Evolutionary conservation across 208 protist genomes (phyloP), one percentile per base, ranked within the genome.

Genomic region (Crithidia brevicula): DNA sequence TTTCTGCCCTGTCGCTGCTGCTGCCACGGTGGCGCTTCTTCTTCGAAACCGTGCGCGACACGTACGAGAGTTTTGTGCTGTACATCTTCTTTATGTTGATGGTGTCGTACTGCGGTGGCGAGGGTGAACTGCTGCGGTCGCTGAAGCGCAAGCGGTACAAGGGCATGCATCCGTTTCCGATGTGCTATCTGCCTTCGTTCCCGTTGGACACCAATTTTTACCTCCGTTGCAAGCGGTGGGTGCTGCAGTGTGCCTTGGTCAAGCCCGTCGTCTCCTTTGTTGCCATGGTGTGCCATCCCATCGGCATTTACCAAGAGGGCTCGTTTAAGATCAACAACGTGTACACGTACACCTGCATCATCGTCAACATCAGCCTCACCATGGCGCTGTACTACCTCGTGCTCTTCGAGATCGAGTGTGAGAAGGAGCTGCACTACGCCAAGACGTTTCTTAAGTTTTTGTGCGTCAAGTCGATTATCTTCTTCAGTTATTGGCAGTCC

Each of bases 71-170:
- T 65, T 94, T 95, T 73, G 91, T 97, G 15, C 74, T 97, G 18
- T 97, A 97, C 76, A 88, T 93, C 46, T 97, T 97, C 74, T 88
- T 97, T 54, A 88, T 86, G 70, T 76, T 97, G n/a, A 88, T 97
- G 67, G 81, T 96, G 16, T 90, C 82, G 33, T 96, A 94, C 74
- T 92, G 92, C 59, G 92, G 86, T 20, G 88, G 89, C 6, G 92
- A 96, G 65, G 84, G 84, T 7, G 79, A 91, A 61, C 79, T 96
- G 36, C 69, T 97, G 67, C 79, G 84, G 23, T 78, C 86, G n/a
- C 66, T 95, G 43, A 91, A 93, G 73, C 42, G 42, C 59, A 91
- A 92, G 72, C 87, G 85, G 4, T 88, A 92, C 62, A 81, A 83
- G 54, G 81, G 80, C 36, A 79, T 90, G 49, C 91, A 94, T 67